These are phyloP conservation scores for Saccharum officinarum DNA, from an alignment of 176 grass and related monocot genomes.

Conservation along the genomic window DNA sequence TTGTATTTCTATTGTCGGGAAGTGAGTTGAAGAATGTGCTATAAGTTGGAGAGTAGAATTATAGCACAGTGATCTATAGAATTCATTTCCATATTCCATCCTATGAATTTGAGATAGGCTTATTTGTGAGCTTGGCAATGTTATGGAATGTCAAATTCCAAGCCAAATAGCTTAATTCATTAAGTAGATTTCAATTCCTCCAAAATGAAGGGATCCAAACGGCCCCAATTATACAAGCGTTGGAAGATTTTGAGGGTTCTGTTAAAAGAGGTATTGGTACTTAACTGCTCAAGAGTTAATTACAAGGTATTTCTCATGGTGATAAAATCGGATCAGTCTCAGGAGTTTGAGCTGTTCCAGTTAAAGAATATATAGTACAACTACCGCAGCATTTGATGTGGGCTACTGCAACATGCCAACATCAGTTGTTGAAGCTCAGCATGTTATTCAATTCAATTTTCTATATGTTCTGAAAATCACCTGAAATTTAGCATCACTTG, in stretches of 20 bases:
- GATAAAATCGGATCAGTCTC: neutral
- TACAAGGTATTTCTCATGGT: neutral
- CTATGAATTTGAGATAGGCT: too few relatives aligned
- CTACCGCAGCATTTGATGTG: neutral
- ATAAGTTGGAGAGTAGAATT: too few relatives aligned
- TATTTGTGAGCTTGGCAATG: too few relatives aligned
- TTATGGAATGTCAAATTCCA: too few relatives aligned
- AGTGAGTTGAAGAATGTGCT: too few relatives aligned
- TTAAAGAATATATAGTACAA: neutral
- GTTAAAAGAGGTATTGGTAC: neutral
- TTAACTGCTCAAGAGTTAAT: neutral
- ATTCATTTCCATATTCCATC: too few relatives aligned
- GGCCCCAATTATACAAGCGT: neutral
- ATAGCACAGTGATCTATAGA: too few relatives aligned
- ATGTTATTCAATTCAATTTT: neutral
- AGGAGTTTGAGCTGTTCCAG: neutral
- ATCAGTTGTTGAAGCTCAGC: neutral
- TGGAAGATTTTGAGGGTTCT: neutral
- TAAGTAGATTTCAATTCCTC: too few relatives aligned
- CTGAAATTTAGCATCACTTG: constrained; percentile 3
- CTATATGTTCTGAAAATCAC: neutral
- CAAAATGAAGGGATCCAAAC: too few relatives aligned
- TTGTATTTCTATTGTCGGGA: too few relatives aligned
- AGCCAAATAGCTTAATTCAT: too few relatives aligned
- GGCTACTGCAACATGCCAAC: neutral